Evolutionary conservation across 306 rosid species (phyloP), one percentile per base, ranked within the genome.

Genomic region (Cucurbita argyrosperma): DNA sequence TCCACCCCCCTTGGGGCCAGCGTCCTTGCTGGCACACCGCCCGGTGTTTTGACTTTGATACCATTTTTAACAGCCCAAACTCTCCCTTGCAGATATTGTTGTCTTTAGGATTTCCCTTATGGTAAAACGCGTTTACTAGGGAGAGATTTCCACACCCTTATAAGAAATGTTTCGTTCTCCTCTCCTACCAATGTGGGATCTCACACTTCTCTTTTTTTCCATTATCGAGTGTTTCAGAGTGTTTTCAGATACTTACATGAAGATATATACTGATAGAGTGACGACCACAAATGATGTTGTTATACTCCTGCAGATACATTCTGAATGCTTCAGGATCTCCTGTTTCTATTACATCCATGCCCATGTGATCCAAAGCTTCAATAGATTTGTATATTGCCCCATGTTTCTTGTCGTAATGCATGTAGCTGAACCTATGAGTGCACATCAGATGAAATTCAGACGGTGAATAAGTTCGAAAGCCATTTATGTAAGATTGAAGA

Each of bases 231-330:
- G 64, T 38, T 76, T 50, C 74, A 74, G 51, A 23, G 72, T 39
- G 40, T 64, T 39, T 38, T 13, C 50, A 67, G 82, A 73, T 47
- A 83, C 97, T 89, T 84, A 95, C 99, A 81, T 95, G 97, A 71
- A 95, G 96, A 80, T 91, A 95, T 83, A 95, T 93, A 43, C 99
- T 83, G 42, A 95, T 95, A 23, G 99, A 96, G 79, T 95, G 97
- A 62, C 96, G 96, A 72, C 99, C 99, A 72, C 99, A 95, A 65
- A 95, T 95, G 77, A 97, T 95, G 82, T 95, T 91, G 43, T 89
- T 93, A 79, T 84, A 95, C 68, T 95, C 87, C 30, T 5, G 37
- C 62, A 88, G 84, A 86, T 95, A 95, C 42, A 81, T 72, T 77
- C 89, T 95, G 90, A 95, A 95, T 60, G 87, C 90, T 80, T 87